Base-by-base conservation (phyloP, 352 stramenopile species). In the Pythium sp. region DNA sequence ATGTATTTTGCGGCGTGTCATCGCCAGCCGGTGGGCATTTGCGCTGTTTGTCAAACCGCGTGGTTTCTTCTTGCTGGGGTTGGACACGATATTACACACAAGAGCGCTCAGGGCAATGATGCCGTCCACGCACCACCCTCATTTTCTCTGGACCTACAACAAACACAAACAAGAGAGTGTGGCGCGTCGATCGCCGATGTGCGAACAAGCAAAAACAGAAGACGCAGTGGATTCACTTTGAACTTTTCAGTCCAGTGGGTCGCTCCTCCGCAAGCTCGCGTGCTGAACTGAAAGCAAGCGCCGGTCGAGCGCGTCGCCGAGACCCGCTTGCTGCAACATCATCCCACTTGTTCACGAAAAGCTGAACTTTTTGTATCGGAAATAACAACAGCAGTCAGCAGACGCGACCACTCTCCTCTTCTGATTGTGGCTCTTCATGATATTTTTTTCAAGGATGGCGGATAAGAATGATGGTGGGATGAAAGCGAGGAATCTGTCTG, bases 381-480 rank as follows among this genome's bases (percentile, higher is more conserved):
- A 51, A 51, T 24, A 24, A 24, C 7, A 24, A 51, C 43, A 51
- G 43, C 43, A 51, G 43, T 22, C 43, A 49, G 43, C 15, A 49
- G 18, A 49, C 43, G 15, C 43, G 15, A 49, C 18, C 43, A 49
- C 36, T 11, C 7, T 8, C 30, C 3, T 38, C 18, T 51, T 51
- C 18, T n/a, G 15, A n/a, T 51, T 6, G 18, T 51, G 43, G 43
- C 43, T 22, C 43, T 51, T 51, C 43, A 51, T 51, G 43, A 51
- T 24, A 51, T 51, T 51, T 51, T 20, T 49, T 49, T 18, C 15
- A 6, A 46, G 12, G 15, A 47, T 14, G 9, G 12, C 20, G 56
- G 56, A 62, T 49, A 62, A 62, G 56, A 62, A 62, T 49, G 56
- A 62, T 62, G 56, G 30, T 47, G 55, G 55, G 30, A 61, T 30